Conservation (phyloP, 208 protist species). For the Tritrichomonas musculus region DNA sequence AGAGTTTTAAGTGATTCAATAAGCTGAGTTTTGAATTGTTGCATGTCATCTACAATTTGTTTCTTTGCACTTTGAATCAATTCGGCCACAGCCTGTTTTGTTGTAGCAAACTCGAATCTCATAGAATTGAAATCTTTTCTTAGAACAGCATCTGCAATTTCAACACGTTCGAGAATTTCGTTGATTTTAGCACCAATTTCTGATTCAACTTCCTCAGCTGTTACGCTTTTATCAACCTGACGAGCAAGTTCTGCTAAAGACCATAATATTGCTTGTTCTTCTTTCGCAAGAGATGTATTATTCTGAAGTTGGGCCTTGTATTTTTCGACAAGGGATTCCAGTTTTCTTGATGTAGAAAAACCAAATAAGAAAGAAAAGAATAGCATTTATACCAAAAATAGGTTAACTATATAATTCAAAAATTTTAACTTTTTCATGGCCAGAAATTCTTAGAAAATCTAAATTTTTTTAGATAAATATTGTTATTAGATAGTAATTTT, state of each 20-base stretch:
- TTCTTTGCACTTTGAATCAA: neutral
- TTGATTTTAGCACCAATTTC: neutral
- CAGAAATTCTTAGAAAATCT: too few species aligned
- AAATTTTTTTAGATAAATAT: too few species aligned
- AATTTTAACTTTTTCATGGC: too few species aligned
- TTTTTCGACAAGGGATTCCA: neutral
- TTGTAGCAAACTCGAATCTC: neutral
- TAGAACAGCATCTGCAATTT: neutral
- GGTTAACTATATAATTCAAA: too few species aligned
- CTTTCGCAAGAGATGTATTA: neutral
- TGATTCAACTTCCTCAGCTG: neutral
- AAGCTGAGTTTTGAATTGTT: neutral
- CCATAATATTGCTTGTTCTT: constrained; percentile 29
- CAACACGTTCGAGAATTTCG: constrained; percentile 14
- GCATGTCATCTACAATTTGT: constrained; percentile 11
- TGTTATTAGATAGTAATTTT: too few species aligned
- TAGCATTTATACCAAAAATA: too few species aligned
- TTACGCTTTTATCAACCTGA: constrained; percentile 17
- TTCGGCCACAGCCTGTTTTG: neutral
- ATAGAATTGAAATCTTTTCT: constrained; percentile 1
- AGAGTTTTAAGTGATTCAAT: neutral
- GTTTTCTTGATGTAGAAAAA: neutral
- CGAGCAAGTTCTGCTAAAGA: neutral
- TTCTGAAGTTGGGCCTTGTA: neutral
- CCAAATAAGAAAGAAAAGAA: neutral